Base-by-base conservation (phyloP, 257 asterid species). In the Gentiana dahurica region DNA sequence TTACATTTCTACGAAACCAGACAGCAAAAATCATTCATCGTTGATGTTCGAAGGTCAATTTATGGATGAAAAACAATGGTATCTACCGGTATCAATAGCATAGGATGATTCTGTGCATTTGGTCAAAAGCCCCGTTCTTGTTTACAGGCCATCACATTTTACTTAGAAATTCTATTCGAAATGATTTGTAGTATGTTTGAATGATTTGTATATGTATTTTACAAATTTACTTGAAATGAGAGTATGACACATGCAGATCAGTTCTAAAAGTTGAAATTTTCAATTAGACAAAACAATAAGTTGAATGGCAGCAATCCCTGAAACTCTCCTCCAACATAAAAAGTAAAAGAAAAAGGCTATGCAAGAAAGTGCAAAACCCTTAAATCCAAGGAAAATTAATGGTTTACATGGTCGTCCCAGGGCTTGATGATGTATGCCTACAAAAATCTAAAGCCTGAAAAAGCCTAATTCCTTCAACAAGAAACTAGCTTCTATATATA, bases 111-210 rank as follows among this genome's bases (percentile, higher is more conserved):
- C 63, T 7, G 68, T 43, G 65, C 85, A 80, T 56, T 36, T 32
- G 53, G 91, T 75, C 41, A 77, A 50, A 58, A 85, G 94, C 68
- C 91, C 97, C 12, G 68, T 89, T 51, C 65, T 89, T 51, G 76
- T 85, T 36, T 80, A 24, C 24, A 24, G 24, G 24, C 24, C 24
- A 1, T 24, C 24, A 0, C 24, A 24, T 24, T 24, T 24, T 24
- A 24, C 24, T 24, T 24, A 24, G 24, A 24, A 24, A 24, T 24
- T 24, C 24, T 15, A 15, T 15, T 24, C 24, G 24, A 24, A 24
- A 24, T 24, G 24, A 24, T 24, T 24, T 24, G 24, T 24, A 24
- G 24, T 24, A 24, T 24, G 24, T 24, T 24, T 24, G 24, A 24
- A 24, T 24, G 24, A 24, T 24, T 24, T 24, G 24, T 24, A 24